These are phyloP conservation scores for Dactylis glomerata DNA, from an alignment of 176 grass and related monocot species.

Conservation along the genomic window DNA sequence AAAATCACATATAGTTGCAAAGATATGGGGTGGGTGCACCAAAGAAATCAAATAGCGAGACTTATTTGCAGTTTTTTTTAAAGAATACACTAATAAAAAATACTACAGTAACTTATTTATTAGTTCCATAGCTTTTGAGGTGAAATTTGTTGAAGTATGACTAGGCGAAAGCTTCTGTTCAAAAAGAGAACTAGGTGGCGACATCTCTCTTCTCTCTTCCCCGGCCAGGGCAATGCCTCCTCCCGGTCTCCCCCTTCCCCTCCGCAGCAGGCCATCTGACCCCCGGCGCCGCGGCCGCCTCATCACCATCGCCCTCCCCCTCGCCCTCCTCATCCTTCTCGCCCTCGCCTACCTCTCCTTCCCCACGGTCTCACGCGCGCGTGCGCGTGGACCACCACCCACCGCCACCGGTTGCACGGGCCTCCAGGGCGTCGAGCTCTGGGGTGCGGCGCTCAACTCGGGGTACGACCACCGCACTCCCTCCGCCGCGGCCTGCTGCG, in stretches of 20 bases:
- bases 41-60: no score
- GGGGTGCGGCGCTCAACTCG: conserved; percentile 69
- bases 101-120: no score
- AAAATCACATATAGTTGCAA: no score
- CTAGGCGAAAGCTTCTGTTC: no score
- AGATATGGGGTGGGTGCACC: no score
- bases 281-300: conserved; percentile 23
- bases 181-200: no score
- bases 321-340: conserved; percentile 15
- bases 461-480: conserved; percentile 49
- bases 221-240: conserved; percentile 8
- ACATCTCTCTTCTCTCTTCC: not conserved
- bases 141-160: no score
- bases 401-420: conserved; percentile 47
- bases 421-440: conserved; percentile 59
- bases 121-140: no score
- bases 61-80: no score
- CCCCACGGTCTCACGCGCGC: conserved; percentile 2
- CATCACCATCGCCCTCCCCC: not conserved
- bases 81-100: no score
- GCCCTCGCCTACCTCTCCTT: conserved; percentile 36
- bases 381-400: not conserved
- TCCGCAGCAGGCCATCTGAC: conserved; percentile 8
- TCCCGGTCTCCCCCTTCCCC: not conserved
- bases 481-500: conserved; percentile 66